These are phyloP conservation scores for Pseudevernia furfuracea DNA, from an alignment of 495 filamentous ascomycete genomes.

Conservation along the genomic window DNA sequence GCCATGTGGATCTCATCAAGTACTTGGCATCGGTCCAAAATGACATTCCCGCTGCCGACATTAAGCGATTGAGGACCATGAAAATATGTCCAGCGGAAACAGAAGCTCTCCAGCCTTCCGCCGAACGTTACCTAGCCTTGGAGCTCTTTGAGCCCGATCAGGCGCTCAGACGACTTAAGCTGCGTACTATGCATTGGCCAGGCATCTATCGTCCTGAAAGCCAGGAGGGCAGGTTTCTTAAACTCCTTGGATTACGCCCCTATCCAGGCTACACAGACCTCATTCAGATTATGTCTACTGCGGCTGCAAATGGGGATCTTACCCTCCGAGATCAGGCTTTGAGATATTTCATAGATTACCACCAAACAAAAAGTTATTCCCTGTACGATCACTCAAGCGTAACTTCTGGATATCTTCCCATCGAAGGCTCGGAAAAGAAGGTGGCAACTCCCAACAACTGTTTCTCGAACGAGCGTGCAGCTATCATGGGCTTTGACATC, in stretches of 20 bases:
- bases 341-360: slow-evolving; percentile 74
- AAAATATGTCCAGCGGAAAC: slow-evolving; percentile 77
- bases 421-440: slow-evolving; percentile 54
- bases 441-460: slow-evolving; percentile 67
- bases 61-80: slow-evolving; percentile 66
- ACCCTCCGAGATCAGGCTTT: slow-evolving; percentile 56
- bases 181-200: slow-evolving; percentile 83
- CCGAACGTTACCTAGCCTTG: slow-evolving; percentile 63
- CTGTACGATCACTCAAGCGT: slow-evolving; percentile 48
- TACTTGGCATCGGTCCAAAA: slow-evolving; percentile 84
- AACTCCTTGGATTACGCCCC: slow-evolving; percentile 58
- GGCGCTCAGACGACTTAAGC: slow-evolving; percentile 53
- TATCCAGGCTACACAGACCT: slow-evolving; percentile 63
- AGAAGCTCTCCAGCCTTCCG: slow-evolving; percentile 36
- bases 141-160: slow-evolving; percentile 82
- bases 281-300: slow-evolving; percentile 62
- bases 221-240: slow-evolving; percentile 65
- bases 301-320: slow-evolving; percentile 48
- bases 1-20: slow-evolving; percentile 86
- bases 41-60: slow-evolving; percentile 81
- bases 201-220: slow-evolving; percentile 55
- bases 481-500: slow-evolving; percentile 71
- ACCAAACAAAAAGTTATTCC: slow-evolving; percentile 67
- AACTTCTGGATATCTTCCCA: slow-evolving; percentile 60
- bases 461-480: slow-evolving; percentile 69